Evolutionary conservation across 768 basidiomycete species (phyloP), one percentile per base, ranked within the genome.

Genomic region (Fomitopsis pulvina): DNA sequence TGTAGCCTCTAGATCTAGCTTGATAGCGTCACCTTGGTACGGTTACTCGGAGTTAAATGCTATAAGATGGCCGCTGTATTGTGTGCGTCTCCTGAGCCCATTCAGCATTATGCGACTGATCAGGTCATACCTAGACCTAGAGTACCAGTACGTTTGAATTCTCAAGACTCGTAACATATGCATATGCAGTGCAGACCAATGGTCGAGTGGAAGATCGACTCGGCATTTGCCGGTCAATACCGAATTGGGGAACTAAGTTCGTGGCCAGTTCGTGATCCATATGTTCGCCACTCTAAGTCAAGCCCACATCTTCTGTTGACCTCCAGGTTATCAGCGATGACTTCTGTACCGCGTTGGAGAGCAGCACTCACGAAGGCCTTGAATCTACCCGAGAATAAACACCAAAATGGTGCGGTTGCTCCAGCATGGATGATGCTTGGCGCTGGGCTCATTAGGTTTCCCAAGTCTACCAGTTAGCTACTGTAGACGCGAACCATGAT

Each of bases 381-480:
- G 27, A 52, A 47, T 34, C 50, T 54, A 25, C 59, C 59, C 14
- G 58, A 61, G 41, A 54, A 65, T 55, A 38, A 59, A 20, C 53
- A 54, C 11, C 57, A 58, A 27, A 57, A 53, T 25, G 52, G 66
- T 66, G 32, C 18, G 26, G 49, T 4, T n/a, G 9, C 25, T 21
- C 14, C 6, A 42, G 41, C 9, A 8, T 21, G 25, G 16, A 7
- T 9, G 7, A 18, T 24, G 22, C 42, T 26, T 11, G 10, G 18
- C 22, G 29, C 43, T 11, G 10, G 29, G 18, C 21, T 7, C 45
- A 10, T 16, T 18, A 18, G 40, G 25, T 8, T 26, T 21, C 18
- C 41, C 45, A 54, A 87, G 86, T 78, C 22, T 69, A 74, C 51
- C 85, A 87, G 58, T 63, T 87, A 29, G 78, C 83, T 0, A 79